Evolutionary conservation across 2,329 filamentous ascomycete species (phyloP).

Genomic region (Amesomyces nigricolor): DNA sequence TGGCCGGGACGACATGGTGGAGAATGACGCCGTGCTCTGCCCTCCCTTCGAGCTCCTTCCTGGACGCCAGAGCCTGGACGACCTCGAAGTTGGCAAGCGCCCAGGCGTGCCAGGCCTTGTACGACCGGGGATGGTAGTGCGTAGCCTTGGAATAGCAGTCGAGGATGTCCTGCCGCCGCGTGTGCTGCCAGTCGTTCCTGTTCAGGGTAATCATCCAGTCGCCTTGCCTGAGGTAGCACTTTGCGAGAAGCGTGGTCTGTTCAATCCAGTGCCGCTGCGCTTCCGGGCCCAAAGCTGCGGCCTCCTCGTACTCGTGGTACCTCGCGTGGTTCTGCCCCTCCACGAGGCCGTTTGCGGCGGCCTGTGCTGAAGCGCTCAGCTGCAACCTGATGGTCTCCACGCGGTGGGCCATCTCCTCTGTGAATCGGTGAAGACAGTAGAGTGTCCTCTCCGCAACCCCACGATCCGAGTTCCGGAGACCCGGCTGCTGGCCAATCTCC

Average conservation of each 20-base stretch:
- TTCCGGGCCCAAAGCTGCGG: constrained; percentile 42
- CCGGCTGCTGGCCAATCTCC: constrained; percentile 67
- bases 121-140: constrained; percentile 89
- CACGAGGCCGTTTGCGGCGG: constrained; percentile 39
- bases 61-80: constrained; percentile 71
- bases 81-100: constrained; percentile 98
- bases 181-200: constrained; percentile 82
- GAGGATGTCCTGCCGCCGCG: constrained; percentile 81
- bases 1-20: constrained; percentile 88
- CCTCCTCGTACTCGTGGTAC: constrained; percentile 49
- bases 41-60: constrained; percentile 49
- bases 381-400: constrained; percentile 50
- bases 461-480: constrained; percentile 34
- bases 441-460: constrained; percentile 49
- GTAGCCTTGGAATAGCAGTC: constrained; percentile 89
- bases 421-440: constrained; percentile 56
- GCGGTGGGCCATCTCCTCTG: constrained; percentile 51
- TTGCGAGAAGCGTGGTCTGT: constrained; percentile 71
- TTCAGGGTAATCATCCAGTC: constrained; percentile 90
- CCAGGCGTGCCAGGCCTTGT: constrained; percentile 99
- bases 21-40: constrained; percentile 64
- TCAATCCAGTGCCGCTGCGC: constrained; percentile 51
- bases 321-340: constrained; percentile 35
- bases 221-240: constrained; percentile 92
- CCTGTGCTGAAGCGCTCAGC: constrained; percentile 37